Percentiles rank a stretch among this genome's conserved stretches.
Evolutionary conservation across 2,329 filamentous ascomycete species (phyloP).

Genomic region (Pseudogymnoascus sp.): DNA sequence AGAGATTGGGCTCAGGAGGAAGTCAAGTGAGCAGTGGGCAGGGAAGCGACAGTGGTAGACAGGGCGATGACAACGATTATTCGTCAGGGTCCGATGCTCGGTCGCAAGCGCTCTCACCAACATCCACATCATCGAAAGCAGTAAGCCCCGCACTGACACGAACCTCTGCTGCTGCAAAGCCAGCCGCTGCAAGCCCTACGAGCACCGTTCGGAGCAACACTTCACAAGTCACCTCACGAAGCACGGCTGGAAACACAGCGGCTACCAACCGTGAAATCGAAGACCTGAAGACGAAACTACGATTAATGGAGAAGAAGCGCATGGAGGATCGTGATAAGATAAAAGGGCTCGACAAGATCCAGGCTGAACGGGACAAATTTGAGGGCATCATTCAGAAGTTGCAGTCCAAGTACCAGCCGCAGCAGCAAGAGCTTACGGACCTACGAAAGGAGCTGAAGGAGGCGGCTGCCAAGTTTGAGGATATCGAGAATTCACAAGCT

Average conservation of each 20-base stretch:
- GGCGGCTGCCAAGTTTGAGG: conserved; percentile 59
- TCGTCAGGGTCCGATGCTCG: conserved; percentile 21
- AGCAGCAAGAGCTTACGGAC: conserved; percentile 71
- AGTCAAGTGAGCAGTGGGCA: conserved; percentile 26
- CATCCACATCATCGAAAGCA: conserved; percentile 16
- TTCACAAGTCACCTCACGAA: conserved; percentile 21
- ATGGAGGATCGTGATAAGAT: conserved; percentile 79
- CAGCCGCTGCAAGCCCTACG: conserved; percentile 19
- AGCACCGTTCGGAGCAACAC: conserved; percentile 13
- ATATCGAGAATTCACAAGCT: conserved; percentile 66
- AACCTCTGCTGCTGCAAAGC: conserved; percentile 17
- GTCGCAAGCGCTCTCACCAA: conserved; percentile 27
- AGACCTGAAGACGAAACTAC: conserved; percentile 80
- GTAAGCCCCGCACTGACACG: conserved; percentile 24
- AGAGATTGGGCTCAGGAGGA: conserved; percentile 24
- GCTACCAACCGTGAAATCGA: conserved; percentile 58
- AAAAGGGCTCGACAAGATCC: conserved; percentile 67
- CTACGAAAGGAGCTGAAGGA: conserved; percentile 74
- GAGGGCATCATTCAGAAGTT: conserved; percentile 85
- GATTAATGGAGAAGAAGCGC: conserved; percentile 80
- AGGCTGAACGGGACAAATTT: conserved; percentile 70
- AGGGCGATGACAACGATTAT: conserved; percentile 31
- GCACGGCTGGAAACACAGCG: conserved; percentile 21
- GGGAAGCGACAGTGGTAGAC: conserved; percentile 26
- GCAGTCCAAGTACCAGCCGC: conserved; percentile 78